Evolutionary conservation across 495 filamentous ascomycete genomes (phyloP), one percentile per base, ranked within the genome.

Genomic region (Aspergillus incahuasiensis): DNA sequence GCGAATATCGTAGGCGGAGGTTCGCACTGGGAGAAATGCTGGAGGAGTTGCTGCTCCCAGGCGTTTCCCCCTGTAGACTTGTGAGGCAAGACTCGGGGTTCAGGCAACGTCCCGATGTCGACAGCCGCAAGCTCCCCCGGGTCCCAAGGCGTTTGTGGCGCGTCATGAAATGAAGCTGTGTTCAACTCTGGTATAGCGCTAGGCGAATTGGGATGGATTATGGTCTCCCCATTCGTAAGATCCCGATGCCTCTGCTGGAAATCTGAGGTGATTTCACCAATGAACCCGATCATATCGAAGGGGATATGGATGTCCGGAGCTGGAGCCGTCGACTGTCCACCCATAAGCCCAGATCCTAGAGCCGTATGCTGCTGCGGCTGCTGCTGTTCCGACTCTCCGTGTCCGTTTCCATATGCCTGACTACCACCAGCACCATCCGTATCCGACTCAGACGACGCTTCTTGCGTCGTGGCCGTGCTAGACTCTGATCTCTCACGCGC

Each of bases 261-360:
- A 34, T 72, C 72, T 3, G 70, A 70, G 1, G 68, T 73, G 13
- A 74, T 70, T 6, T 67, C 70, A 30, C 70, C 72, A 54, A 74
- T 74, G 42, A 73, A 73, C 0, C 63, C 63, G 25, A 74, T 70
- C 65, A 74, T 73, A 50, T 74, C 72, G 43, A 74, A 74, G 1
- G 59, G 53, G 8, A 44, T 22, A 7, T n/a, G 6, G 24, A 44
- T 39, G 18, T 68, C 64, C 1, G 47, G 12, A 24, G 54, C 11
- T 15, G 16, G 20, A n/a, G n/a, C n/a, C n/a, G n/a, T n/a, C n/a
- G n/a, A n/a, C n/a, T n/a, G n/a, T n/a, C n/a, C n/a, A n/a, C n/a
- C n/a, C n/a, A n/a, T n/a, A n/a, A n/a, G n/a, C n/a, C n/a, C n/a
- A n/a, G n/a, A n/a, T n/a, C n/a, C n/a, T n/a, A n/a, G n/a, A n/a